Evolutionary conservation across 2,329 filamentous ascomycete species (phyloP), one percentile per base, ranked within the genome.

Genomic region (Epichloe baconii): DNA sequence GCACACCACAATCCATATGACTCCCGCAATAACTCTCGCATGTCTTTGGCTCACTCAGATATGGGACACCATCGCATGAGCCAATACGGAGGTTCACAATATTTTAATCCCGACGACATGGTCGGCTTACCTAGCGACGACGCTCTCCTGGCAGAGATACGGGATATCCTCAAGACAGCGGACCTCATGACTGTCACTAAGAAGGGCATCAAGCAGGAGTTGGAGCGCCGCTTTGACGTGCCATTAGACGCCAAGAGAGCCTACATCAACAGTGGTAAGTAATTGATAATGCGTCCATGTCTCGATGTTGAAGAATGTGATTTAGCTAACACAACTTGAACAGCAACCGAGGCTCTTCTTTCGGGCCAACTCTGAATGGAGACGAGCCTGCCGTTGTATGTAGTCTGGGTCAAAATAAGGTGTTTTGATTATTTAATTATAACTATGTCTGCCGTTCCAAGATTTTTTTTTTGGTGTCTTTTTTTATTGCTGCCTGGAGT

Each of bases 181-280:
- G 93, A 98, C 70, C 72, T 98, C 63, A 98, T 98, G 93, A 90
- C 81, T 4, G 88, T 98, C 43, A 98, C 93, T 58, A 98, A 98
- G 82, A 98, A 98, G 80, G 88, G 86, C 61, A 86, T 98, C 69
- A 97, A 97, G 77, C 71, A 80, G 59, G 93, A 98, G 72, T 72
- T 98, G 52, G 93, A 98, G 76, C 81, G 82, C 62, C 80, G 90
- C 55, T 98, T 98, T 63, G 87, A 86, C 55, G 83, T 95, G 56
- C 80, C 83, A 53, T 77, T 98, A 53, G 90, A 97, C 65, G 75
- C 82, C 50, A 94, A 88, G 77, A 85, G 90, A 68, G 82, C 87
- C 52, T 98, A 96, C 69, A 97, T 98, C 65, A 90, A 89, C 67
- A 89, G 83, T 71, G 86, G 86, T 91, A 82, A 71, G 85, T 79